Percentiles rank a stretch among this genome's conserved stretches.
These are phyloP conservation scores for Chaetomidium leptoderma DNA, from an alignment of 495 filamentous ascomycete species.

Conservation along the genomic window DNA sequence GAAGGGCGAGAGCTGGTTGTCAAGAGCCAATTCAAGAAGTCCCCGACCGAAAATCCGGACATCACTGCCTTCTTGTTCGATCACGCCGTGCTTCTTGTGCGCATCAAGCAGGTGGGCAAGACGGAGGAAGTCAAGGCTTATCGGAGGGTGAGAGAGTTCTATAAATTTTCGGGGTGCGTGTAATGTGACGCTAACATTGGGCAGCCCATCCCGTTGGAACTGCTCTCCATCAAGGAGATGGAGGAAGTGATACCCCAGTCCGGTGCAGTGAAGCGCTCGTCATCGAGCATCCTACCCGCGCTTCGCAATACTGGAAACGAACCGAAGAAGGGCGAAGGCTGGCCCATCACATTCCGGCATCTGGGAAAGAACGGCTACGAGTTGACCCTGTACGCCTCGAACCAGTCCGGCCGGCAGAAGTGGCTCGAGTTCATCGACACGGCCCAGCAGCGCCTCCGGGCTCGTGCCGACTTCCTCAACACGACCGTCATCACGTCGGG, in stretches of 20 bases:
- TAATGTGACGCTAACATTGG: slow-evolving; percentile 11
- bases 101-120: slow-evolving; percentile 87
- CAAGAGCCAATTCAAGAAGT: slow-evolving; percentile 90
- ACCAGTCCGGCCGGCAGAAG: slow-evolving; percentile 75
- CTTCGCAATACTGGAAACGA: slow-evolving; percentile 50
- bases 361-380: slow-evolving; percentile 96
- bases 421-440: slow-evolving; percentile 94
- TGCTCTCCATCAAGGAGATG: slow-evolving; percentile 93
- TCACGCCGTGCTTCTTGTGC: slow-evolving; percentile 85
- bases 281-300: slow-evolving; percentile 78
- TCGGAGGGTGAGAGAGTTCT: slow-evolving; percentile 54
- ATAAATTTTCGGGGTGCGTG: neutral
- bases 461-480: slow-evolving; percentile 89
- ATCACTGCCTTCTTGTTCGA: slow-evolving; percentile 95
- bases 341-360: slow-evolving; percentile 96
- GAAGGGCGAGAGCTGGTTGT: slow-evolving; percentile 87
- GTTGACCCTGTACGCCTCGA: slow-evolving; percentile 80
- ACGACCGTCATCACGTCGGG: slow-evolving; percentile 77
- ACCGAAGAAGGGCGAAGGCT: slow-evolving; percentile 64
- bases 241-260: slow-evolving; percentile 82
- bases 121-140: slow-evolving; percentile 92
- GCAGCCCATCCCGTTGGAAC: slow-evolving; percentile 86
- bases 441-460: slow-evolving; percentile 78
- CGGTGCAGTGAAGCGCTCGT: slow-evolving; percentile 78
- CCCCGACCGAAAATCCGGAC: slow-evolving; percentile 77